Evolutionary conservation across 768 basidiomycete species (phyloP).

Genomic region (Rhodotorula taiwanensis): DNA sequence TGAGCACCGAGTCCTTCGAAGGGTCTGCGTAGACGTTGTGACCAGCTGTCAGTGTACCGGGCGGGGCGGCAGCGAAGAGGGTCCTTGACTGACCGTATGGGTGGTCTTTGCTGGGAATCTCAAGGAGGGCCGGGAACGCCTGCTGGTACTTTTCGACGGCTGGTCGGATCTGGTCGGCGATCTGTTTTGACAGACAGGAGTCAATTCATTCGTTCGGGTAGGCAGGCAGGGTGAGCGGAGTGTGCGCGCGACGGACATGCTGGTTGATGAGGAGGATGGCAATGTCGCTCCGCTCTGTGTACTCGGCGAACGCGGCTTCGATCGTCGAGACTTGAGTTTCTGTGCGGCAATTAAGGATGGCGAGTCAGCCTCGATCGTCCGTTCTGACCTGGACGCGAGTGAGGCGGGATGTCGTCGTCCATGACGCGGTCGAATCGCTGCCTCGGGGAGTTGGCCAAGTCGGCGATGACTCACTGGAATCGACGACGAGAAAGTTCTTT

Average conservation of each 20-base stretch:
- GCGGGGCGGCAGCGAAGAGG: background rate
- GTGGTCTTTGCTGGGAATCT: conserved; percentile 97
- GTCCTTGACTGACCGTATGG: conserved; percentile 70
- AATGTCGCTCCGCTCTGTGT: conserved; percentile 86
- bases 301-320: conserved; percentile 87
- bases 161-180: conserved; percentile 94
- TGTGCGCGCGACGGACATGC: conserved; percentile 59
- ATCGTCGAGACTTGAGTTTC: conserved; percentile 87
- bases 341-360: conserved; percentile 42
- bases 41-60: background rate
- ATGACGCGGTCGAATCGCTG: background rate
- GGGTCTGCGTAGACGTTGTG: conserved; percentile 58
- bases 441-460: background rate
- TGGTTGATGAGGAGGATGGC: conserved; percentile 97
- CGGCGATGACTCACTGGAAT: conserved; percentile 61
- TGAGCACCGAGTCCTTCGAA: conserved; percentile 87
- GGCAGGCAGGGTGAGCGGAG: background rate
- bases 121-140: conserved; percentile 90
- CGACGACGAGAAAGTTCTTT: conserved; percentile 97
- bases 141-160: conserved; percentile 91
- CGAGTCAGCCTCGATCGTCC: background rate
- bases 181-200: conserved; percentile 48
- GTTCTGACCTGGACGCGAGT: background rate
- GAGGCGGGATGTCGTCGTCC: too few species aligned
- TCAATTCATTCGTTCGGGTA: background rate